These are phyloP conservation scores for Aquanectria penicillioides DNA, from an alignment of 2,329 filamentous ascomycete species.

Conservation along the genomic window DNA sequence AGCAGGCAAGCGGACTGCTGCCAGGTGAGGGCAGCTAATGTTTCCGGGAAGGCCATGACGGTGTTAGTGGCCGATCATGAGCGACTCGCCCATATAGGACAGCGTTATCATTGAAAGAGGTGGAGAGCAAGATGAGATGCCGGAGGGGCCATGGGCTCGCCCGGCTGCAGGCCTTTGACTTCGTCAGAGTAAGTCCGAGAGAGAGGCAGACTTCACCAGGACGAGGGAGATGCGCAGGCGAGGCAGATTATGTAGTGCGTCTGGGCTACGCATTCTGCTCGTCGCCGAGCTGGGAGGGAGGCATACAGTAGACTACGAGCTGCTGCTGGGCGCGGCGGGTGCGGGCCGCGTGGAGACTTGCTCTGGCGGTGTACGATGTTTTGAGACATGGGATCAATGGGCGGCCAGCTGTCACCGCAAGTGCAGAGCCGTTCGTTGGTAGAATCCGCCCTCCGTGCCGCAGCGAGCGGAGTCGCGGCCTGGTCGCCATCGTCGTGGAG, in stretches of 20 bases:
- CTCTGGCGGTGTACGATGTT: conserved; percentile 41
- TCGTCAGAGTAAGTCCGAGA: conserved; percentile 25
- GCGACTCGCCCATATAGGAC: conserved; percentile 39
- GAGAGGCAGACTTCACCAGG: conserved; percentile 3
- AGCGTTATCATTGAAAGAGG: conserved; percentile 42
- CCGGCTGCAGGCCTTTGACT: conserved; percentile 36
- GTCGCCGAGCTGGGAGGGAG: conserved; percentile 13
- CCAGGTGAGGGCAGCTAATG: conserved; percentile 37
- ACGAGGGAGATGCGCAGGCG: conserved; percentile 28
- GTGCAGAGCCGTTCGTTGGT: conserved; percentile 36
- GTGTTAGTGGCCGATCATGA: conserved; percentile 37
- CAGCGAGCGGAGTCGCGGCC: conserved; percentile 23
- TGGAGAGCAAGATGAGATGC: conserved; percentile 18
- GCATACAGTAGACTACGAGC: conserved; percentile 15
- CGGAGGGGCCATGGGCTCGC: conserved; percentile 38
- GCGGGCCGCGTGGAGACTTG: conserved; percentile 41
- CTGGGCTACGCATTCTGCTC: conserved; percentile 28
- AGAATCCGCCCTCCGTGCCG: conserved; percentile 25
- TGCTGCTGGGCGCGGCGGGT: conserved; percentile 27
- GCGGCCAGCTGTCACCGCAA: conserved; percentile 43
- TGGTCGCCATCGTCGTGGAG: too few species aligned
- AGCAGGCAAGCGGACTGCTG: conserved; percentile 39
- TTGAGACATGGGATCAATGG: conserved; percentile 31
- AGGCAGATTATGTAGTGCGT: conserved; percentile 39
- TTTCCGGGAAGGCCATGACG: conserved; percentile 39